Percentiles rank a stretch among this genome's conserved stretches.
Evolutionary conservation across 2,329 filamentous ascomycete genomes (phyloP).

Genomic region (Alternaria brassicae): DNA sequence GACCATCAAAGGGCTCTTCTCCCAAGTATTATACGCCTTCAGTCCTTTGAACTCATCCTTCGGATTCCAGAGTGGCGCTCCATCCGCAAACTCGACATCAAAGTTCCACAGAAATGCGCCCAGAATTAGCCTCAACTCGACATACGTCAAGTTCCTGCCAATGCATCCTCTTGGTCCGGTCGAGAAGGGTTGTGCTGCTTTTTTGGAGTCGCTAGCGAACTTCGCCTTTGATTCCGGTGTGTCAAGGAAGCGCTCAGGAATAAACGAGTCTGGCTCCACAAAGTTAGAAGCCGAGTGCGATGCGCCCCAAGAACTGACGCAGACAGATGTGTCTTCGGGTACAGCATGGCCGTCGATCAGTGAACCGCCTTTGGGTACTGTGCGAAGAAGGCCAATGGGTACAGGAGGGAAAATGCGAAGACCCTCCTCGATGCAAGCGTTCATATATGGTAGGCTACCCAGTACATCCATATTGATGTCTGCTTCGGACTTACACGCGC

Average conservation of each 20-base stretch:
- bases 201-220: conserved; percentile 35
- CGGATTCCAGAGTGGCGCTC: conserved; percentile 38
- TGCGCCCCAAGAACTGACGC: conserved; percentile 37
- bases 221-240: conserved; percentile 21
- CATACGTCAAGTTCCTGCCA: conserved; percentile 45
- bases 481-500: conserved; percentile 33
- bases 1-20: conserved; percentile 44
- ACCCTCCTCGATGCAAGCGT: conserved; percentile 57
- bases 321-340: conserved; percentile 42
- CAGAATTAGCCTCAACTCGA: conserved; percentile 43
- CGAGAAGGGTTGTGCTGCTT: conserved; percentile 43
- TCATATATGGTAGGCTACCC: conserved; percentile 49
- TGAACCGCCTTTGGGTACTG: conserved; percentile 46
- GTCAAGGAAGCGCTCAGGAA: conserved; percentile 48
- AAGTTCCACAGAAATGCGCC: conserved; percentile 46
- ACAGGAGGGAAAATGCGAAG: conserved; percentile 57
- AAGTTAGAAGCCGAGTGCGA: conserved; percentile 45
- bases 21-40: conserved; percentile 44
- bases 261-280: conserved; percentile 39
- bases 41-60: conserved; percentile 37
- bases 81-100: conserved; percentile 44
- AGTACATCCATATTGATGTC: conserved; percentile 47
- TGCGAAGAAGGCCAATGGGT: conserved; percentile 50
- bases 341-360: conserved; percentile 49
- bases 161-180: conserved; percentile 44